Evolutionary conservation across 495 filamentous ascomycete species (phyloP), one percentile per base, ranked within the genome.

Genomic region (Parathielavia hyrcaniae): DNA sequence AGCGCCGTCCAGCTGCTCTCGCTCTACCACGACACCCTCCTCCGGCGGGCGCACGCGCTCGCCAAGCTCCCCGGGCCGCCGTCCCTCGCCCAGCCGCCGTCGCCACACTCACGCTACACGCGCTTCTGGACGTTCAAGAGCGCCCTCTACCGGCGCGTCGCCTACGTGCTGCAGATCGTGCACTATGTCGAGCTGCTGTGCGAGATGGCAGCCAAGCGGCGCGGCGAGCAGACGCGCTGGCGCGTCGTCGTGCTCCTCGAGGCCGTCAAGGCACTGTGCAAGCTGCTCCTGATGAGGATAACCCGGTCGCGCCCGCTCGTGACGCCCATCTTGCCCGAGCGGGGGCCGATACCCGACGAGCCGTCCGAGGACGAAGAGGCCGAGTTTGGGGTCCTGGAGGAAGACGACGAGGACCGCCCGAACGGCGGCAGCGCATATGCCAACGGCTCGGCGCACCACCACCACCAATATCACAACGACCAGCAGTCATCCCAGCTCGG

Each of bases 101-200:
- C 83, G 17, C 87, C 88, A 8, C 92, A 95, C 74, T 83, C 84
- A 57, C 85, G 93, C 41, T 97, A 97, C 73, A 97, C 91, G 8
- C 83, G 84, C 49, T 95, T 90, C 73, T 97, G 91, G 89, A 85
- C 85, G 7, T 74, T 80, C 50, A 85, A 83, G 61, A 90, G 84
- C 48, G 79, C 82, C 14, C 70, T 88, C 39, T 97, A 97, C 69
- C 81, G 84, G 49, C 79, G 85, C 38, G 79, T 91, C 53, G 90
- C 93, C 43, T 76, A 90, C 50, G 73, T 89, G 20, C 78, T 98
- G 39, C 88, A 92, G 67, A 88, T 93, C 70, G 86, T 96, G 45
- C 88, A 90, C 60, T 97, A 97, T 67, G 95, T 91, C 0, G 91
- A 96, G 70, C 74, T 96, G 12, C 75, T 96, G 7, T 89, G 89